Percentiles rank a stretch among this genome's conserved stretches.
Conservation (phyloP, 1,284 basidiomycete species). For the Trichosporon ovoides region DNA sequence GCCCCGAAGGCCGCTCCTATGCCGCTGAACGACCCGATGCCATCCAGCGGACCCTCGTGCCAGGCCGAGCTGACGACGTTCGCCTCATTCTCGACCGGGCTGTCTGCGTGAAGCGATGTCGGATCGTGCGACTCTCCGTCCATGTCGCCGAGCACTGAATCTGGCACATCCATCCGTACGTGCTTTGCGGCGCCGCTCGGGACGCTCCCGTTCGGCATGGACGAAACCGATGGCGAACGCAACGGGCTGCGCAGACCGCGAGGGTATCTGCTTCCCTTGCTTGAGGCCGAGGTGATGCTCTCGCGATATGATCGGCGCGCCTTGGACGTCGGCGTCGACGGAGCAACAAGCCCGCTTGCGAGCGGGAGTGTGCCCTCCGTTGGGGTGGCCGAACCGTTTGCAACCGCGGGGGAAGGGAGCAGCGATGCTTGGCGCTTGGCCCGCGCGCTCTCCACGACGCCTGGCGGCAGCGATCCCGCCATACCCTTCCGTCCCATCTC, state of each 20-base stretch:
- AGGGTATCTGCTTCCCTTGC: neutral
- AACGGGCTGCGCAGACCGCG: neutral
- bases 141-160: neutral
- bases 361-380: too few species aligned
- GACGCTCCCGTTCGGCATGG: too few species aligned
- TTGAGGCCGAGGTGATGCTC: neutral
- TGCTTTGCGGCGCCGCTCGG: neutral
- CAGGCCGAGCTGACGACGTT: neutral
- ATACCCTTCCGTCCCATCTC: constrained; percentile 2
- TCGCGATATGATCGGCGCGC: neutral
- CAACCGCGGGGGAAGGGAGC: too few species aligned
- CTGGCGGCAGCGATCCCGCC: neutral
- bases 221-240: neutral
- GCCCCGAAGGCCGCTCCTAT: neutral
- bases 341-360: too few species aligned
- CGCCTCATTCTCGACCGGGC: neutral
- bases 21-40: neutral
- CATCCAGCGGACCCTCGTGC: neutral
- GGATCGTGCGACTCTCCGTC: neutral
- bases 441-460: neutral
- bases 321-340: neutral
- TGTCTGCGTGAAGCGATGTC: neutral
- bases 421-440: neutral
- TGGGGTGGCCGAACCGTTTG: too few species aligned
- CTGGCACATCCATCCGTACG: neutral